These are phyloP conservation scores for Suillus subalutaceus DNA, from an alignment of 768 basidiomycete species.

Conservation along the genomic window DNA sequence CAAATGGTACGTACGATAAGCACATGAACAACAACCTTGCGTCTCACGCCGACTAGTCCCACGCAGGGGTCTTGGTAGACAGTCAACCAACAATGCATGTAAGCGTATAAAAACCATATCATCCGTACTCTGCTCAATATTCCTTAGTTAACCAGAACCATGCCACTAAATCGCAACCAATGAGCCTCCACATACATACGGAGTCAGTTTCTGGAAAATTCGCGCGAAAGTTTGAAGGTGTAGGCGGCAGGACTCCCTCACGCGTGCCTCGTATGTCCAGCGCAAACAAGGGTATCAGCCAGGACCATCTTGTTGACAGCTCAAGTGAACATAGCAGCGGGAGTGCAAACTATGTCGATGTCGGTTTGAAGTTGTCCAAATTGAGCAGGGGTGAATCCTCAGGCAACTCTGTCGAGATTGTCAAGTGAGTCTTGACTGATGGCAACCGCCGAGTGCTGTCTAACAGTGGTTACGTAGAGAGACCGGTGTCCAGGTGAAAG, in stretches of 20 bases:
- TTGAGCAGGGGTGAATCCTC: background rate
- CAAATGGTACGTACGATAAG: slow-evolving; percentile 1
- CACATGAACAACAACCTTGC: background rate
- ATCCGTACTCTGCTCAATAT: background rate
- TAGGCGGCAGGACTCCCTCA: background rate
- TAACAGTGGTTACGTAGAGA: background rate
- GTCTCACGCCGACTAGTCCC: background rate
- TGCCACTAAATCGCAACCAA: slow-evolving; percentile 4
- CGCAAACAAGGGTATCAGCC: background rate
- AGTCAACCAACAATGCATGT: background rate
- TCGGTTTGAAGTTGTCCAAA: background rate
- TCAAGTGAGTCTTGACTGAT: background rate
- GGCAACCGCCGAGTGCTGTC: background rate
- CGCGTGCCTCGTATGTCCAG: slow-evolving; percentile 3
- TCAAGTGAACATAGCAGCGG: slow-evolving; percentile 1
- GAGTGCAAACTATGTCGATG: background rate
- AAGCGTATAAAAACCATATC: background rate
- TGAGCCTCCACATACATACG: background rate
- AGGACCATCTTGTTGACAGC: background rate
- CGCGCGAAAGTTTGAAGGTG: slow-evolving; percentile 1
- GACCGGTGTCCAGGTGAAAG: slow-evolving; percentile 11
- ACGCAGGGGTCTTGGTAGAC: background rate
- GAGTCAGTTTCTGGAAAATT: background rate
- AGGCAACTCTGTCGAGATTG: background rate
- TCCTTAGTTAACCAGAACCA: background rate